These are phyloP conservation scores for Penicillium sp. DNA, from an alignment of 2,329 filamentous ascomycete genomes.

Conservation along the genomic window DNA sequence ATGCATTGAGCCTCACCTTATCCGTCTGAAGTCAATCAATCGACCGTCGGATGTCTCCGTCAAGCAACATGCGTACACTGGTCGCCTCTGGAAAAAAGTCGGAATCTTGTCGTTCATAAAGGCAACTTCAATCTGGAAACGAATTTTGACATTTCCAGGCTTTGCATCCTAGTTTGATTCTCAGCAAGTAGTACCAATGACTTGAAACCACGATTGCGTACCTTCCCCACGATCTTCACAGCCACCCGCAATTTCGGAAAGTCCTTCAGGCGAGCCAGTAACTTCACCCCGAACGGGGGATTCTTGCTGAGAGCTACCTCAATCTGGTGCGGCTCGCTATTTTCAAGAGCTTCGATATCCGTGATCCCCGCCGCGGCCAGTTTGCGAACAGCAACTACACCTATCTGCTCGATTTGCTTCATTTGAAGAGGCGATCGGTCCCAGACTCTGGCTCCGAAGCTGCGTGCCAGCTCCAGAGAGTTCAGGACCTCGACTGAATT, in stretches of 20 bases:
- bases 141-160: conserved; percentile 49
- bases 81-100: conserved; percentile 59
- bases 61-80: conserved; percentile 68
- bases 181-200: conserved; percentile 9
- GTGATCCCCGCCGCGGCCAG: conserved; percentile 66
- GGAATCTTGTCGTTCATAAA: conserved; percentile 64
- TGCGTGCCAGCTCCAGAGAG: conserved; percentile 72
- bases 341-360: conserved; percentile 65
- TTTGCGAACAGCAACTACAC: conserved; percentile 68
- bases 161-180: conserved; percentile 29
- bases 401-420: conserved; percentile 75
- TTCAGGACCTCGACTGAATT: conserved; percentile 66
- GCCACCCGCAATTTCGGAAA: conserved; percentile 67
- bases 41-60: conserved; percentile 65
- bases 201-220: conserved; percentile 26
- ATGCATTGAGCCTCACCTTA: conserved; percentile 44
- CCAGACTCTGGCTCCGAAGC: conserved; percentile 71
- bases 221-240: conserved; percentile 49
- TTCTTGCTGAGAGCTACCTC: conserved; percentile 73
- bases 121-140: conserved; percentile 62
- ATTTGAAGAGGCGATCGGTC: conserved; percentile 77
- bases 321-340: conserved; percentile 64
- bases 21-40: conserved; percentile 64
- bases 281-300: conserved; percentile 71
- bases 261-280: conserved; percentile 59